These are phyloP conservation scores for Paraurostyla sp. DNA, from an alignment of 73 alveolate genomes.

Conservation along the genomic window DNA sequence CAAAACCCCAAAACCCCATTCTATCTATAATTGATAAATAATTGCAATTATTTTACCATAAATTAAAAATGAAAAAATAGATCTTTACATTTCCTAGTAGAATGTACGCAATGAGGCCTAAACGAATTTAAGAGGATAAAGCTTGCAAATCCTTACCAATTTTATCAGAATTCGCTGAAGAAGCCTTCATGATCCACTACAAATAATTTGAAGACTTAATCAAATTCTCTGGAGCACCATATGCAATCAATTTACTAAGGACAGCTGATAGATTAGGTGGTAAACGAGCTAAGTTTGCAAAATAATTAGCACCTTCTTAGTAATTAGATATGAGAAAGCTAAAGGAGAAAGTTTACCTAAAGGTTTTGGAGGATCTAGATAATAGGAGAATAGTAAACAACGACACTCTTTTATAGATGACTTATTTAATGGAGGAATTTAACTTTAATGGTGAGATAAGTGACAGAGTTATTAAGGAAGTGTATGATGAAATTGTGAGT, in stretches of 20 bases:
- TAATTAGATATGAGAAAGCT: neutral
- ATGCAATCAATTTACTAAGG: neutral
- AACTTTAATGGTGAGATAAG: neutral
- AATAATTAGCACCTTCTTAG: neutral
- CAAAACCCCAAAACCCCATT: constrained; percentile 34
- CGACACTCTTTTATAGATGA: neutral
- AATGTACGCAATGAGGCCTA: neutral
- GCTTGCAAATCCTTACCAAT: neutral
- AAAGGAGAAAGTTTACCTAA: neutral
- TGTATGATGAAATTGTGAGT: neutral
- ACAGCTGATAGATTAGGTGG: constrained; percentile 12
- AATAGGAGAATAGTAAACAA: neutral
- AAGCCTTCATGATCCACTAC: neutral
- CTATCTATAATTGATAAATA: neutral
- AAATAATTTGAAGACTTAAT: neutral
- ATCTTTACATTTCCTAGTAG: neutral
- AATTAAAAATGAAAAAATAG: neutral
- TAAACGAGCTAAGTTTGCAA: neutral
- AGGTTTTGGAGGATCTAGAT: neutral
- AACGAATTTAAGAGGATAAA: neutral
- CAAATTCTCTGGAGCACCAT: neutral
- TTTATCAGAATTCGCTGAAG: neutral
- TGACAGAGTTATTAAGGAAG: neutral
- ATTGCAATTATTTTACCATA: neutral
- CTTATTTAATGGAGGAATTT: neutral